A percentile compares a stretch with the other conserved stretches of the same genome.
These are phyloP conservation scores for Pichia nanzhaoensis DNA, from an alignment of 805 yeast genomes.

Conservation along the genomic window DNA sequence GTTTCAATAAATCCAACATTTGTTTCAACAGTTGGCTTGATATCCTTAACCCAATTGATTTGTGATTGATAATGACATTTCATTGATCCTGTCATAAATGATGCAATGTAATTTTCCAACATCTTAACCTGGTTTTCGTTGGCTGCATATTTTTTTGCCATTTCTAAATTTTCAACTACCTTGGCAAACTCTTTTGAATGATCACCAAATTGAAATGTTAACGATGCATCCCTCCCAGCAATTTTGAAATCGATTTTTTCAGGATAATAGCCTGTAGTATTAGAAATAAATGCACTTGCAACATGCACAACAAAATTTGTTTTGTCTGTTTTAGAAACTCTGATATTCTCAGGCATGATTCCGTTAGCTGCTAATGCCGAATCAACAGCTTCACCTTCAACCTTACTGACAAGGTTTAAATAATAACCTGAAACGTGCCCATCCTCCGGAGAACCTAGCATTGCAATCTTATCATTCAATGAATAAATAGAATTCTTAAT, in stretches of 20 bases:
- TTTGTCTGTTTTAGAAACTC: slow-evolving; percentile 53
- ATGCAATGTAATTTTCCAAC: slow-evolving; percentile 58
- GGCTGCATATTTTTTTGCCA: slow-evolving; percentile 60
- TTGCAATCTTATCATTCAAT: slow-evolving; percentile 38
- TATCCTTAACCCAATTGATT: slow-evolving; percentile 80
- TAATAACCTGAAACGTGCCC: slow-evolving; percentile 77
- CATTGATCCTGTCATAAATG: slow-evolving; percentile 78
- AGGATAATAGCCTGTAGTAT: slow-evolving; percentile 55
- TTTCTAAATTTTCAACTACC: slow-evolving; percentile 47
- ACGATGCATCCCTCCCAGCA: slow-evolving; percentile 35
- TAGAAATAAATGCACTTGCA: slow-evolving; percentile 53
- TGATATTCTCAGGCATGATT: slow-evolving; percentile 73
- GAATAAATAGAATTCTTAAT: slow-evolving; percentile 46
- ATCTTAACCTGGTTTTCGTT: slow-evolving; percentile 65
- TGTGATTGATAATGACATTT: slow-evolving; percentile 81
- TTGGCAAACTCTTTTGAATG: slow-evolving; percentile 57
- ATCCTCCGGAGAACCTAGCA: slow-evolving; percentile 72
- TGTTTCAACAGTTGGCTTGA: slow-evolving; percentile 71
- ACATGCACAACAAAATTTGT: slow-evolving; percentile 52
- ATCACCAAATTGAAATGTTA: slow-evolving; percentile 69
- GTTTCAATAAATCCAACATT: slow-evolving; percentile 91
- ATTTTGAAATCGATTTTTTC: slow-evolving; percentile 33
- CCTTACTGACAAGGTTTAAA: slow-evolving; percentile 45
- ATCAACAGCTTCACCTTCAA: slow-evolving; percentile 63
- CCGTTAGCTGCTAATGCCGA: slow-evolving; percentile 54